Evolutionary conservation across 768 basidiomycete species (phyloP), one percentile per base, ranked within the genome.

Genomic region (Tricholoma bakamatsutake): DNA sequence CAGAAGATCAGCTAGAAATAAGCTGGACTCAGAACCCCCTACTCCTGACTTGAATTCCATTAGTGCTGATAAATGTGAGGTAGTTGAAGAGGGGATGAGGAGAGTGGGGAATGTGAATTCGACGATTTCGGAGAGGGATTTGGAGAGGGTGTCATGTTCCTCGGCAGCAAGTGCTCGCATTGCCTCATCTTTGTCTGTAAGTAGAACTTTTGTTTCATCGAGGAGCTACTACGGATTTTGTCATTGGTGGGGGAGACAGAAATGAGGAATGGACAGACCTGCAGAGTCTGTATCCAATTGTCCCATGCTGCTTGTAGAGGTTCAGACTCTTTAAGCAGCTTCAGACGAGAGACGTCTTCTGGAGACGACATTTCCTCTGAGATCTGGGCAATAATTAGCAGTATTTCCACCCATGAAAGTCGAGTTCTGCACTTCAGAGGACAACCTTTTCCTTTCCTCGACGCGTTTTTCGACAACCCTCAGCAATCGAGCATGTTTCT

Each of bases 41-140:
- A 94, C 92, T 13, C 94, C 96, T 0, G 93, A 83, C 64, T 96
- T 96, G 48, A 98, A 74, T 63, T 98, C 96, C 58, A 99, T 73
- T 50, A 98, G 76, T 2, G 91, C 92, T 9, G 88, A 87, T 13
- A 91, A 73, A 2, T 79, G 68, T 0, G 73, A 72, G 1, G 91
- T 92, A 3, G 77, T 60, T 0, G 90, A 90, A 0, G 83, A 73
- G 0, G 91, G 93, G 2, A 90, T 76, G 55, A 96, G 82, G 2
- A 93, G 77, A 0, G 77, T 61, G 0, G 93, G 90, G 62, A 95
- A 84, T 0, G 77, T 81, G 11, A 62, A 61, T 31, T 73, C 67
- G 30, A 78, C 57, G 21, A 74, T 65, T 4, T 68, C 56, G 3
- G 67, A 64, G 45, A 80, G 69, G 4, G 64, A 62, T 8, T 64